A percentile compares a stretch with the other conserved stretches of the same genome.
Conservation (phyloP, 371 early-diverging fungal species). For the Encephalitozoon intestinalis region DNA sequence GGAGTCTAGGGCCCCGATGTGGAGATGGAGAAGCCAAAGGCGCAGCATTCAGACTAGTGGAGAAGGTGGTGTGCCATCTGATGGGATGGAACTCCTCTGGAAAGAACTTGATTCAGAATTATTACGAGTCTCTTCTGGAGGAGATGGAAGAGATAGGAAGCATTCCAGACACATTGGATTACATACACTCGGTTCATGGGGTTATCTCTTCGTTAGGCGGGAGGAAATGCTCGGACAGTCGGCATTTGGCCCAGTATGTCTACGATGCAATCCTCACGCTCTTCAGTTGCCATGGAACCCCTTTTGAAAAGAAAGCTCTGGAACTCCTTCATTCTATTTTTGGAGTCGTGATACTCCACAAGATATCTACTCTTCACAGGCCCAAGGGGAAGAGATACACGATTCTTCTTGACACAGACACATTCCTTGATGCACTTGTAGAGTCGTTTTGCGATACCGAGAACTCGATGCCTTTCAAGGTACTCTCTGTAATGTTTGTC, state of each 20-base stretch:
- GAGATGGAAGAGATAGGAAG: not conserved
- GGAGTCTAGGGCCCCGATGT: not conserved
- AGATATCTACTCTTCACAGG: not conserved
- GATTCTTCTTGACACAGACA: not conserved
- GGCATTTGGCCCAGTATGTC: not conserved
- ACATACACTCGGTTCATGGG: not conserved
- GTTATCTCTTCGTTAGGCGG: not conserved
- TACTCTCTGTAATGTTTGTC: not conserved
- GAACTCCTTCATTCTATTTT: conserved; percentile 13
- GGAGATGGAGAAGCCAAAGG: not conserved
- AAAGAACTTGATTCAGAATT: not conserved
- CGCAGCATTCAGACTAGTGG: not conserved
- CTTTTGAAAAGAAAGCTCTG: conserved; percentile 4
- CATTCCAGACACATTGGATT: not conserved
- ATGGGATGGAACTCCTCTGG: not conserved
- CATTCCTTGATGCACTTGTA: conserved; percentile 3
- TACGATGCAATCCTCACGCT: conserved; percentile 21
- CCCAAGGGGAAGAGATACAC: not conserved
- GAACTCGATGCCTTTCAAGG: conserved; percentile 1
- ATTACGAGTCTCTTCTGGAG: not conserved
- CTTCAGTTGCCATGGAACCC: not conserved
- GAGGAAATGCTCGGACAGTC: not conserved
- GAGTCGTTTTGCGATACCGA: conserved; percentile 12
- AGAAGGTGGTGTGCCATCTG: not conserved
- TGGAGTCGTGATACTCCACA: not conserved